A percentile compares a stretch with the other conserved stretches of the same genome.
These are phyloP conservation scores for Sporobolomyces phaffii DNA, from an alignment of 768 basidiomycete species.

Conservation along the genomic window DNA sequence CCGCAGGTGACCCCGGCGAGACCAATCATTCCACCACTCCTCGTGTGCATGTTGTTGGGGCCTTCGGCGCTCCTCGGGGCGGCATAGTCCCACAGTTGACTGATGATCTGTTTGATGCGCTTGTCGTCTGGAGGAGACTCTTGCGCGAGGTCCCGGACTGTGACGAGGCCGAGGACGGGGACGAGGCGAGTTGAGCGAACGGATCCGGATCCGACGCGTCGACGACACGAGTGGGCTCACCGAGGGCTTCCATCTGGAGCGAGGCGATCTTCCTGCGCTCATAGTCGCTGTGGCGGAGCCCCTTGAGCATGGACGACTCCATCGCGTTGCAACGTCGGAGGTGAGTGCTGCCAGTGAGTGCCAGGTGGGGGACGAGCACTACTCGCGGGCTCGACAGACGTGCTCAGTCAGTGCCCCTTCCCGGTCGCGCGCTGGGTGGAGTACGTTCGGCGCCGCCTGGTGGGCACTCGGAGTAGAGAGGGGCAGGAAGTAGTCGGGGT, in stretches of 20 bases:
- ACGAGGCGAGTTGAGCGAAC: background rate
- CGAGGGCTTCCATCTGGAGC: slow-evolving; percentile 6
- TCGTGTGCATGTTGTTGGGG: background rate
- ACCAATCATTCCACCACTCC: slow-evolving; percentile 25
- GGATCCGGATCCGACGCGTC: too few species aligned
- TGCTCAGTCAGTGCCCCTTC: too few species aligned
- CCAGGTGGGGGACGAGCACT: too few species aligned
- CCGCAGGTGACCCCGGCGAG: slow-evolving; percentile 22
- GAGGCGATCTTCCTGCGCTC: slow-evolving; percentile 15
- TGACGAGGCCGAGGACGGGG: too few species aligned
- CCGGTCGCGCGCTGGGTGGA: background rate
- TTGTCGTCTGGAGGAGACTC: background rate
- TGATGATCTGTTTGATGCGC: slow-evolving; percentile 12
- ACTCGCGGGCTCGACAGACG: too few species aligned
- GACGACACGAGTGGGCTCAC: slow-evolving; percentile 5
- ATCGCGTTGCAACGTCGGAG: too few species aligned
- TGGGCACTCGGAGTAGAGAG: too few species aligned
- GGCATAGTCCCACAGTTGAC: slow-evolving; percentile 19
- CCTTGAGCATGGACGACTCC: slow-evolving; percentile 11
- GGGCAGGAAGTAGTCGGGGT: too few species aligned
- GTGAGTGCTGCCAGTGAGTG: too few species aligned
- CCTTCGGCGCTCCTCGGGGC: slow-evolving; percentile 1
- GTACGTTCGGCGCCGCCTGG: too few species aligned
- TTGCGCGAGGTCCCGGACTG: slow-evolving; percentile 21
- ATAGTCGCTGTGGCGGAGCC: slow-evolving; percentile 1